Evolutionary conservation across 139 green algal genomes (phyloP), one percentile per base, ranked within the genome.

Genomic region (Edaphochlamys debaryana): DNA sequence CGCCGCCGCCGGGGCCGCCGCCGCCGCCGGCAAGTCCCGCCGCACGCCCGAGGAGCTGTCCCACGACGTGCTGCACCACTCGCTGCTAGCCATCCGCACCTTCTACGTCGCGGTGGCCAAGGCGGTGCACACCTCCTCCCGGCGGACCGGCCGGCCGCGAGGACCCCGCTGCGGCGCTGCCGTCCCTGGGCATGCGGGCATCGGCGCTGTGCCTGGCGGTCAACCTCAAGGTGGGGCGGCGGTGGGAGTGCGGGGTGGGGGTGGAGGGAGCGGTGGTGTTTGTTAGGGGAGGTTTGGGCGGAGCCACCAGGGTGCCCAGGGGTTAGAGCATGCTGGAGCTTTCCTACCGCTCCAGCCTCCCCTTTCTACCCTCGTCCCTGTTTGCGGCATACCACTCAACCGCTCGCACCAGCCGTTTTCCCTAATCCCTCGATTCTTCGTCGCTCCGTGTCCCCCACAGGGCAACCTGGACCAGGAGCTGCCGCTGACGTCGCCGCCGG

Each of bases 21-120:
- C 77, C 23, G 54, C 69, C 40, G 15, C 48, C 19, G 70, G 52
- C 54, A 63, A 54, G 69, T 82, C 79, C 67, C 90, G 90, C 52
- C 94, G 93, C 75, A 79, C 89, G 0, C 86, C 82, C 0, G 89
- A 96, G 71, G 94, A 96, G 71, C 88, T 96, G 30, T 80, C 90
- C 0, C 86, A 88, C 60, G 95, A 98, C 42, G 92, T 94, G 30
- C 79, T 98, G 75, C 76, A 91, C 68, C 93, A 97, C 83, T 93
- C 95, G 56, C 78, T 92, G 42, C 69, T 87, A 34, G 91, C 93
- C 1, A 84, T 94, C 4, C 91, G 95, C 60, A 91, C 79, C 27
- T 96, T 96, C 81, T 93, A 94, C 73, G 91, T 90, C 38, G 88
- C 92, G 0, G 79, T 95, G 0, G 91, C 92, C 74, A 98, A 98